Evolutionary conservation across 1,284 basidiomycete species (phyloP), one percentile per base, ranked within the genome.

Genomic region (Heterobasidion annosum): DNA sequence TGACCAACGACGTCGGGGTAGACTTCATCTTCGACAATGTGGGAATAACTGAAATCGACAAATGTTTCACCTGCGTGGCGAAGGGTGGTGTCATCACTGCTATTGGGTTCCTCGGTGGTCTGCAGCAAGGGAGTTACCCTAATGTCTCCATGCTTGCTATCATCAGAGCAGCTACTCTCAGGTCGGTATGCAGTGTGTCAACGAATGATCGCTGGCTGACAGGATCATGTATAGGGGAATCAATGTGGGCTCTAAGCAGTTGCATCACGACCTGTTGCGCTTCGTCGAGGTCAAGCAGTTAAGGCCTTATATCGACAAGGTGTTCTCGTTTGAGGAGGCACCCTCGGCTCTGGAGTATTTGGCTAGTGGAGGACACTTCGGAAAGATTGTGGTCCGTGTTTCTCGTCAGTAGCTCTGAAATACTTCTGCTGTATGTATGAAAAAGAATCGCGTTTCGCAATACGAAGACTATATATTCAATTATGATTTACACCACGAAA

Each of bases 11-110:
- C 61, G 67, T 45, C 34, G 76, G 75, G n/a, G 73, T 72, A 1
- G 69, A 77, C 58, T 67, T 71, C 57, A 62, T 78, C 48, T 57
- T 77, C 59, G 75, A 78, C 56, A 61, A 66, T 37, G 75, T 75
- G 25, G 75, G 75, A 1, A 53, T 68, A 1, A 72, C 68, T 8
- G 77, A 74, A 33, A 56, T 77, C 7, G 60, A 63, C 35, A 70
- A 73, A 60, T 67, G 68, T 7, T 60, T 73, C 59, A 64, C 64
- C 33, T 64, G 67, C 33, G 62, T 73, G 52, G 62, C 65, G 16
- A 62, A 61, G 16, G 72, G 67, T 3, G 75, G 75, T 8, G 61
- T 66, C 34, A 68, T 77, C 57, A 61, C 65, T 57, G 59, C 70
- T 35, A 73, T 77, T 47, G 73, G 74, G 25, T 68, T 71, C 57